Conservation (phyloP, 2,329 filamentous ascomycete genomes). For the Coniochaeta sp. region DNA sequence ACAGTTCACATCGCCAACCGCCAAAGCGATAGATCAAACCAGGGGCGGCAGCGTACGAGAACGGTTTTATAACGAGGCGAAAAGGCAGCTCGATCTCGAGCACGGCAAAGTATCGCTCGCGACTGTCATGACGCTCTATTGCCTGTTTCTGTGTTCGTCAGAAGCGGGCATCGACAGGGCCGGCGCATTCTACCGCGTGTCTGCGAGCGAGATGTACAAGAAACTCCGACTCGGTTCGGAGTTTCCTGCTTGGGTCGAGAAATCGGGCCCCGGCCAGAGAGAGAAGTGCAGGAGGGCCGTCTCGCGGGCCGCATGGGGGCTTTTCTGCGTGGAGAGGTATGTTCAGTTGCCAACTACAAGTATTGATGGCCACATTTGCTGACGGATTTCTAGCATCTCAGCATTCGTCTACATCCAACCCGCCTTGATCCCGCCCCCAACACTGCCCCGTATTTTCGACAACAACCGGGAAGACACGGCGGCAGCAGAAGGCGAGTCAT, state of each 20-base stretch:
- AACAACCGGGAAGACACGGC: neutral
- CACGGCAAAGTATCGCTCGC: constrained; percentile 3
- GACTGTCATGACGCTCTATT: constrained; percentile 2
- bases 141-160: constrained; percentile 5
- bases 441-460: neutral
- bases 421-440: neutral
- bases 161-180: constrained; percentile 2
- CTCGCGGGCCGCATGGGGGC: constrained; percentile 1
- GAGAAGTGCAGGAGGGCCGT: neutral
- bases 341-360: neutral
- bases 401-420: constrained; percentile 3
- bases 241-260: neutral
- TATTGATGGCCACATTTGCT: neutral
- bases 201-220: neutral
- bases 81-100: constrained; percentile 6
- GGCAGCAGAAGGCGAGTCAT: neutral
- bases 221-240: neutral
- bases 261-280: neutral
- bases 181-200: neutral
- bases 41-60: constrained; percentile 1
- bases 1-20: neutral
- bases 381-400: neutral
- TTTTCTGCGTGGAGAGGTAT: constrained; percentile 3
- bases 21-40: neutral
- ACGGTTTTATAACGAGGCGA: constrained; percentile 5